Base-by-base conservation (phyloP, 345 rosid species). In the Eucalyptus cloeziana region DNA sequence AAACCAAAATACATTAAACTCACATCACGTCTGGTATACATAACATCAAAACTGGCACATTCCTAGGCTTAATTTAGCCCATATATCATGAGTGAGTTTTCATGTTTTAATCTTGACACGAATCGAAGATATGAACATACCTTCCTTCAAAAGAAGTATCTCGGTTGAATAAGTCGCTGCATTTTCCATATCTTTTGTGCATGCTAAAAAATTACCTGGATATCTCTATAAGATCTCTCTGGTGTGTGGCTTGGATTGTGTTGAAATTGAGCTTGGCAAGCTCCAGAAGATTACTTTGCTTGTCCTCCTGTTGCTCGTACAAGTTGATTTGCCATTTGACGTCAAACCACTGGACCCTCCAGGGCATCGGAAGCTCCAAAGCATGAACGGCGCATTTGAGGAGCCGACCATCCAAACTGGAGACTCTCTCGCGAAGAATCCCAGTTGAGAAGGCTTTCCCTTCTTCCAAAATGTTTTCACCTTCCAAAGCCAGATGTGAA, bases 281-380 rank as follows among this genome's bases (percentile, higher is more conserved):
- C 25, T 89, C 90, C 33, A 94, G 52, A 27, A 94, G 40, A 17
- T 12, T 43, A 19, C 88, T 31, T 14, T 47, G 88, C 19, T 85
- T 49, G 37, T 88, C 51, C 37, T 21, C 49, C 49, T 43, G 17
- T 16, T 89, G 58, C 85, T 90, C 90, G 5, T 86, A 89, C 13
- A 40, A 14, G 30, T 88, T 52, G n/a, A 94, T 91, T 10, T 91
- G 92, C 96, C 95, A 91, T 58, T 90, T 92, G 40, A 93, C 94
- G 30, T 94, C 93, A 43, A 93, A 92, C 96, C 96, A 95, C 5
- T 79, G 87, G 40, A 92, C 93, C 49, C 94, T 86, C 94, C 94
- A 79, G 16, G 94, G 93, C 7, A 87, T 88, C 9, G 95, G 56
- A 15, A 17, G 56, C 45, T 44, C 45, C 45, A 44, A 7, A 44